Percentiles rank a stretch among this genome's conserved stretches.
Conservation (phyloP, 2,329 filamentous ascomycete species). For the Cladosporium sp. region DNA sequence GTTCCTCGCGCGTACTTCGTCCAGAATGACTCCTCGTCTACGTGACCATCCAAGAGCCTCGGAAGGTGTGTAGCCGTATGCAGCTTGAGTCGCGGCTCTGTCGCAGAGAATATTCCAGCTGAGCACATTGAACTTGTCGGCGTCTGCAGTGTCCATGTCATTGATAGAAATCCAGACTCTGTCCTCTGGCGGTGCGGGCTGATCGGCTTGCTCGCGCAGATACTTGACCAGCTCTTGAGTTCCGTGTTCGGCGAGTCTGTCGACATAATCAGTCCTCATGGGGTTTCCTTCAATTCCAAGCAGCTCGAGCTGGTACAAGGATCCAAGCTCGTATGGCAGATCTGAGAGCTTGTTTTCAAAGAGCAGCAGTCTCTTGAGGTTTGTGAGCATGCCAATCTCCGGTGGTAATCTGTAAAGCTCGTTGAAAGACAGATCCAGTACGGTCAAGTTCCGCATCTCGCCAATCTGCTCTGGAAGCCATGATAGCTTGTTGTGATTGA, state of each 20-base stretch:
- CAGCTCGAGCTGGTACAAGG: slow-evolving; percentile 80
- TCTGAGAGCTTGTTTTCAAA: slow-evolving; percentile 86
- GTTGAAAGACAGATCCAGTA: slow-evolving; percentile 87
- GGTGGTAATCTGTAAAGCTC: slow-evolving; percentile 74
- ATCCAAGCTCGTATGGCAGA: slow-evolving; percentile 81
- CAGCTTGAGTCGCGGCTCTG: slow-evolving; percentile 76
- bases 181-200: slow-evolving; percentile 69
- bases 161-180: slow-evolving; percentile 73
- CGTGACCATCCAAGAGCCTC: slow-evolving; percentile 82
- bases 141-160: slow-evolving; percentile 44
- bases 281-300: slow-evolving; percentile 92
- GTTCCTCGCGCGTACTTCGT: slow-evolving; percentile 72
- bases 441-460: slow-evolving; percentile 70
- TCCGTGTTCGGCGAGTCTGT: slow-evolving; percentile 79
- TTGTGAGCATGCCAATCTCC: slow-evolving; percentile 95
- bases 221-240: slow-evolving; percentile 79
- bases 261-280: slow-evolving; percentile 65
- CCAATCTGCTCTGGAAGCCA: slow-evolving; percentile 77
- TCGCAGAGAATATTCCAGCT: slow-evolving; percentile 97
- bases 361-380: slow-evolving; percentile 75
- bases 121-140: slow-evolving; percentile 72
- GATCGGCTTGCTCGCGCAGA: slow-evolving; percentile 68
- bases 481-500: slow-evolving; percentile 86
- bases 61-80: slow-evolving; percentile 87
- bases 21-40: slow-evolving; percentile 74